Base-by-base conservation (phyloP, 208 protist genomes). In the Leishmania braziliensis region DNA sequence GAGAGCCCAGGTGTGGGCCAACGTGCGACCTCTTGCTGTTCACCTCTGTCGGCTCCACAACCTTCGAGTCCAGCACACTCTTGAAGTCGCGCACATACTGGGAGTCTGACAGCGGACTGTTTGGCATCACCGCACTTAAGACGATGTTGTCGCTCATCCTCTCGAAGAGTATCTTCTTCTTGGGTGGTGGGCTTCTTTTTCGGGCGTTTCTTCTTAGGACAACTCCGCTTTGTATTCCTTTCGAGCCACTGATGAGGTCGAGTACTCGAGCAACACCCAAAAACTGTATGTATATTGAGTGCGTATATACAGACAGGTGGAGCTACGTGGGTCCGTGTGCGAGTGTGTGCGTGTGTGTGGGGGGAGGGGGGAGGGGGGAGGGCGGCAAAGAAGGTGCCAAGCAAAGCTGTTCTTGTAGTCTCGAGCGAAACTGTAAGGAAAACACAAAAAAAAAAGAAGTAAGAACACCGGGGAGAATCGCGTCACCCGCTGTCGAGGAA, bases 1-100 rank as follows among this genome's bases (percentile, higher is more conserved):
- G 88, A 54, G 87, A 87, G 26, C 86, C 84, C 69, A 93, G 76
- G 75, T 76, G 78, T 23, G 58, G 39, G 9, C 92, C 92, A n/a
- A 96, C 83, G 51, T 77, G 75, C 26, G 92, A 96, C 53, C 53
- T 75, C 48, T 50, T 50, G 43, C 75, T 56, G 75, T 90, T 90
- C 18, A 8, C 60, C 56, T 83, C 65, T 3, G n/a, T 72, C 46
- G 82, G 66, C 60, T 76, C 65, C 26, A 87, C 78, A 36, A 85
- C n/a, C 23, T 79, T 79, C 5, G 66, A 36, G 75, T 75, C 70
- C n/a, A 58, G 53, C 43, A 81, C 78, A 8, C 60, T 58, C 54
- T 82, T 79, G 65, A 78, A 95, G 75, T 95, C 93, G 83, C 79
- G 90, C 29, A 84, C 63, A 29, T 85, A 48, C 58, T 85, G 79